phyloP scores from a whole-genome alignment of 2,329 filamentous ascomycete species.

The Cordyceps tenuipes region DNA sequence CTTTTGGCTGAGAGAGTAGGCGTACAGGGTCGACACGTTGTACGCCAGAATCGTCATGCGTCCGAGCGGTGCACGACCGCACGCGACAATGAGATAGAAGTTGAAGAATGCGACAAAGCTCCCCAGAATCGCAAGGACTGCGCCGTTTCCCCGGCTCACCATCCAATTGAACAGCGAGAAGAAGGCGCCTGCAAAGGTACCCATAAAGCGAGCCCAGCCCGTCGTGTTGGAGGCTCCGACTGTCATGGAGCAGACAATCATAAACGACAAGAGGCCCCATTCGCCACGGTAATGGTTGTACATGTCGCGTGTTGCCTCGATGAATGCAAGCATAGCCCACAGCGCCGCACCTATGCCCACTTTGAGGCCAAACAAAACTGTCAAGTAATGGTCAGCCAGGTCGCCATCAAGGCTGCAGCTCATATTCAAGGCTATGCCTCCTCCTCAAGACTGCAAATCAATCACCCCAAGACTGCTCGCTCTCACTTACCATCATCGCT shows the following conservation, averaged over 20 bases:
- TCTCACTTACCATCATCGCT: constrained; percentile 39
- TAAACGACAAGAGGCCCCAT: constrained; percentile 91
- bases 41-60: constrained; percentile 88
- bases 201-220: constrained; percentile 70
- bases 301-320: constrained; percentile 61
- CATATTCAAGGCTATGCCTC: not conserved
- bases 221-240: constrained; percentile 89
- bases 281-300: constrained; percentile 83
- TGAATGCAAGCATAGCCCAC: constrained; percentile 76
- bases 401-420: not conserved
- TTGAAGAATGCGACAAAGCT: constrained; percentile 70
- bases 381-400: constrained; percentile 1
- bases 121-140: constrained; percentile 64
- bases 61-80: constrained; percentile 73
- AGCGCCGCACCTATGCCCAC: constrained; percentile 78
- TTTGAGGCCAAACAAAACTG: constrained; percentile 69
- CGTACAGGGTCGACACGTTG: constrained; percentile 84
- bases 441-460: too few relatives aligned
- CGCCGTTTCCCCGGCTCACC: constrained; percentile 60
- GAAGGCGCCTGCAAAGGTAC: constrained; percentile 68
- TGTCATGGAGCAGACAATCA: constrained; percentile 93
- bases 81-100: constrained; percentile 76
- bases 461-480: too few relatives aligned
- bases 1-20: constrained; percentile 70
- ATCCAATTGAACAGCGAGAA: constrained; percentile 71